Percentiles rank a stretch among this genome's conserved stretches.
Evolutionary conservation across 2,329 filamentous ascomycete species (phyloP).

Genomic region (Magnaporthales sp.): DNA sequence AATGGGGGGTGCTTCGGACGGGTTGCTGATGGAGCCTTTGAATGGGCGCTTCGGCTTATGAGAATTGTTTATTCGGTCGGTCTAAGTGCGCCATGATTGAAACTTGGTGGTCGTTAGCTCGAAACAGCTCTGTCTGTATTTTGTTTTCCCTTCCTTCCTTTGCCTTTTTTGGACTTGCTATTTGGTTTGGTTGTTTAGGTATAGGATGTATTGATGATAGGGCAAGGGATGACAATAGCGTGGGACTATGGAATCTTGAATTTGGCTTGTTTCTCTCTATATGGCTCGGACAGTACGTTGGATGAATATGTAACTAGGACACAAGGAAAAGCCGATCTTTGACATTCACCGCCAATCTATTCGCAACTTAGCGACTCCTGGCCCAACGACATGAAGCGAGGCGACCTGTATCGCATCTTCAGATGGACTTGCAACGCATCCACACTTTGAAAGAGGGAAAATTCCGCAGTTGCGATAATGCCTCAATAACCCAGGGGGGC

Average conservation of each 20-base stretch:
- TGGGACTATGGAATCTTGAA: background rate
- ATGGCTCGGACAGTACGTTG: background rate
- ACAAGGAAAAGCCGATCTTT: background rate
- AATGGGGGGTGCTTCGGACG: background rate
- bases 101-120: no score
- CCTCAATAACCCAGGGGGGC: background rate
- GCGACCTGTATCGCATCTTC: background rate
- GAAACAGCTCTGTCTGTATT: background rate
- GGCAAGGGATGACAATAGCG: background rate
- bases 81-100: background rate
- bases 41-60: background rate
- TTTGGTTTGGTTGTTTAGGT: background rate
- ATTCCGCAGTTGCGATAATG: background rate
- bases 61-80: background rate
- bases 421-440: background rate
- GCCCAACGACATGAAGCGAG: background rate
- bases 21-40: slow-evolving; percentile 21
- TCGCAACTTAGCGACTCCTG: background rate
- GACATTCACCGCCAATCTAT: background rate
- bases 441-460: background rate
- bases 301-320: background rate
- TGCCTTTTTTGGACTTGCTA: background rate
- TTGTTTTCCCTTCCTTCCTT: background rate
- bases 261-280: background rate
- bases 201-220: background rate